A percentile compares a stretch with the other conserved stretches of the same genome.
Conservation (phyloP, 495 filamentous ascomycete genomes). For the Tetracladium setigerum region DNA sequence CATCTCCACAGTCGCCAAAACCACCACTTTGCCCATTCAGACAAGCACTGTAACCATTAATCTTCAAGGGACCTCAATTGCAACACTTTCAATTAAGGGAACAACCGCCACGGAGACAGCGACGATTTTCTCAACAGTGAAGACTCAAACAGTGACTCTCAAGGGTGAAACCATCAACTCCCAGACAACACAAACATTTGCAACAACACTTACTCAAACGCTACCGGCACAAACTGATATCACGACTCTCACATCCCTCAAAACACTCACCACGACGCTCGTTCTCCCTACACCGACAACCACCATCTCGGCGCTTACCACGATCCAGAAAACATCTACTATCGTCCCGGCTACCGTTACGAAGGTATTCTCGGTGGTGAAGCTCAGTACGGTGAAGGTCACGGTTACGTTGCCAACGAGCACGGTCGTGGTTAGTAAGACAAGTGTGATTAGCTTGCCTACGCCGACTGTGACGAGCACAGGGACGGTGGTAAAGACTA, state of each 20-base stretch:
- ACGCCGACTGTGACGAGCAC: not conserved
- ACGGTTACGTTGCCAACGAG: not conserved
- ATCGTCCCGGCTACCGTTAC: not conserved
- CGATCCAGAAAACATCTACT: not conserved
- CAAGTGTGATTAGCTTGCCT: not conserved
- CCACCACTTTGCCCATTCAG: not conserved
- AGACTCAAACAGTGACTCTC: not conserved
- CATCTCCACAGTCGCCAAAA: not conserved
- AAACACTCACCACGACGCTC: conserved; percentile 35
- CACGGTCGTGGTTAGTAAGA: not conserved
- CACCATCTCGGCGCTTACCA: not conserved
- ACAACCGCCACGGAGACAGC: not conserved
- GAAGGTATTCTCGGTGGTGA: not conserved
- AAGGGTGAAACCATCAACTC: not conserved
- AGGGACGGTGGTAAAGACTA: not conserved
- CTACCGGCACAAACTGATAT: conserved; percentile 32
- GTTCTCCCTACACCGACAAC: conserved; percentile 15
- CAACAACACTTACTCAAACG: conserved; percentile 8
- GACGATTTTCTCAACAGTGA: conserved; percentile 1
- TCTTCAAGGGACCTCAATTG: conserved; percentile 1
- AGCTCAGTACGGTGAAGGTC: not conserved
- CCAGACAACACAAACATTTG: not conserved
- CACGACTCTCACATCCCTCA: conserved; percentile 32
- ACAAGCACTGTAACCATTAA: not conserved
- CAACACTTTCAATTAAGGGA: not conserved